phyloP scores from a whole-genome alignment of 164 flowering plant species.

The Stephania japonica region DNA sequence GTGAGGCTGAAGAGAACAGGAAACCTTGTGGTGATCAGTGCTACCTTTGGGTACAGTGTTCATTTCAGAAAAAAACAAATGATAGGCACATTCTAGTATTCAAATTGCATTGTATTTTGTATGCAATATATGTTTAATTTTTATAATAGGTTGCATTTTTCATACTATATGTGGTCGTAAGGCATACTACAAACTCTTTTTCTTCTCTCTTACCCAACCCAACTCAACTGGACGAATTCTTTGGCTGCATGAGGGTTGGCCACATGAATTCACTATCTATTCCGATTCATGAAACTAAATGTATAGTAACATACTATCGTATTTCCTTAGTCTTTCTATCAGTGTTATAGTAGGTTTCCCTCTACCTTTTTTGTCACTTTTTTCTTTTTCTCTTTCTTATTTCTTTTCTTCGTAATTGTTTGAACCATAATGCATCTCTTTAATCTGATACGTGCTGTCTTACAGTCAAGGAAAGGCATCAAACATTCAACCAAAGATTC shows the following conservation, averaged over 20 bases:
- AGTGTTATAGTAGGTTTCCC: too few species aligned
- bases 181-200: not conserved
- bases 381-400: too few species aligned
- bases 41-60: conserved; percentile 53
- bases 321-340: too few species aligned
- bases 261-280: too few species aligned
- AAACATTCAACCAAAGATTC: conserved; percentile 26
- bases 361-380: too few species aligned
- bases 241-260: too few species aligned
- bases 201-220: too few species aligned
- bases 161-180: not conserved
- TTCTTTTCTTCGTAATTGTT: not conserved
- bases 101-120: not conserved
- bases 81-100: not conserved
- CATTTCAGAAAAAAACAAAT: conserved; percentile 3
- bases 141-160: not conserved
- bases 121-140: not conserved
- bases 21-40: conserved; percentile 89
- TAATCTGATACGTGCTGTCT: conserved; percentile 7
- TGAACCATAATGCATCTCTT: not conserved
- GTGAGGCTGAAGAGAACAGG: conserved; percentile 57
- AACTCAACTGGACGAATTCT: too few species aligned
- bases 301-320: too few species aligned
- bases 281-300: too few species aligned
- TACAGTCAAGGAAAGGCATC: conserved; percentile 34